A percentile compares a stretch with the other conserved stretches of the same genome.
These are phyloP conservation scores for Dictyostelium firmibasis DNA, from an alignment of 78 protist species.

Conservation along the genomic window DNA sequence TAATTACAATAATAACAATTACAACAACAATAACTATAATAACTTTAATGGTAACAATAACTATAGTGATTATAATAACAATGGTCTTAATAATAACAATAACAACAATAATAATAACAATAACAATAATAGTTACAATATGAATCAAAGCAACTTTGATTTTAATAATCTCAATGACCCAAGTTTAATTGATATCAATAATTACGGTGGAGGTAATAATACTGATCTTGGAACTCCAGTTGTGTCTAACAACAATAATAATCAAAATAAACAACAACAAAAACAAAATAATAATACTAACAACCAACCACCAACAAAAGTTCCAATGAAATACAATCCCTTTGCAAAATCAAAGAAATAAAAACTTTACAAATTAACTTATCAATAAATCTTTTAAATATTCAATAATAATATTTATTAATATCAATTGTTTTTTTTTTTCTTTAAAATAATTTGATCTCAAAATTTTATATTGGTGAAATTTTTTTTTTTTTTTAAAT, in stretches of 20 bases:
- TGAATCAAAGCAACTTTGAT: neutral
- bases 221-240: neutral
- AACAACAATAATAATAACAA: neutral
- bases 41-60: neutral
- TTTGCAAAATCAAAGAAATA: conserved; percentile 48
- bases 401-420: too few species aligned
- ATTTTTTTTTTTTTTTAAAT: too few species aligned
- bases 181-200: conserved; percentile 4
- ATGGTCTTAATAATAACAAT: neutral
- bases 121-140: neutral
- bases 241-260: neutral
- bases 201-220: neutral
- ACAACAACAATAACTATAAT: neutral
- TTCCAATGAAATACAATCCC: conserved; percentile 40
- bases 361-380: neutral
- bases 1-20: neutral
- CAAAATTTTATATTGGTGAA: too few species aligned
- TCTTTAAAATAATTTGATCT: too few species aligned
- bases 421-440: too few species aligned
- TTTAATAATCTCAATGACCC: neutral
- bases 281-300: neutral
- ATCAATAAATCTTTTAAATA: neutral
- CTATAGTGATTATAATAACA: neutral
- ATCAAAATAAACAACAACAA: neutral
- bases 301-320: neutral